Base-by-base conservation (phyloP, 1,139 yeast genomes). In the Saccharomycopsis hybrid region DNA sequence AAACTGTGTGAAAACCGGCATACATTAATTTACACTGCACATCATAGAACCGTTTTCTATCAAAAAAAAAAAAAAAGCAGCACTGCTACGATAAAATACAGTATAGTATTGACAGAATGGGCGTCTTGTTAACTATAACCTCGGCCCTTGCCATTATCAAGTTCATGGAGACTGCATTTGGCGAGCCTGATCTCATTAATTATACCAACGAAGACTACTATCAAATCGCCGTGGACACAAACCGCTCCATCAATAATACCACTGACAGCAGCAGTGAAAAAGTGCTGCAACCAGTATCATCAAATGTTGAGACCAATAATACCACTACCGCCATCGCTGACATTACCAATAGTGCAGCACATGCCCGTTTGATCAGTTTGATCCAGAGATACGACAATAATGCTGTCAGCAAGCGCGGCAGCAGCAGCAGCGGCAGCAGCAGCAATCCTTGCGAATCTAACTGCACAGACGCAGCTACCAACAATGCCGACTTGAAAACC, bases 81-180 rank as follows among this genome's bases (percentile, higher is more conserved):
- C 18, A 18, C 18, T 18, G 18, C 18, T 18, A 18, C 18, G 18
- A 18, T 18, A 18, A 18, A 18, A 18, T 18, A 18, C 18, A 18
- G 18, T 18, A 18, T 18, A 18, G 18, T 18, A 18, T 18, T 18
- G 18, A 33, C 24, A 4, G 40, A 24, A 50, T 50, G 53, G 50
- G 53, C 7, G 41, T 50, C 13, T 37, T 50, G 8, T 28, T 50
- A 4, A 50, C 53, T 11, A 43, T 50, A 27, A 36, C 53, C n/a
- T 39, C 51, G 24, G 37, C 49, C 5, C 40, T 50, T n/a, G 37
- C 48, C 25, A 31, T 50, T 3, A 38, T 50, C 5, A 50, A 50
- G 40, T 18, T 50, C 18, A 28, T 50, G 31, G 53, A 50, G 27
- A 37, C 39, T 18, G 44, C 52, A 3, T 47, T 49, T 31, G 45